These are phyloP conservation scores for Anisodus acutangulus DNA, from an alignment of 257 asterid species.

Conservation along the genomic window DNA sequence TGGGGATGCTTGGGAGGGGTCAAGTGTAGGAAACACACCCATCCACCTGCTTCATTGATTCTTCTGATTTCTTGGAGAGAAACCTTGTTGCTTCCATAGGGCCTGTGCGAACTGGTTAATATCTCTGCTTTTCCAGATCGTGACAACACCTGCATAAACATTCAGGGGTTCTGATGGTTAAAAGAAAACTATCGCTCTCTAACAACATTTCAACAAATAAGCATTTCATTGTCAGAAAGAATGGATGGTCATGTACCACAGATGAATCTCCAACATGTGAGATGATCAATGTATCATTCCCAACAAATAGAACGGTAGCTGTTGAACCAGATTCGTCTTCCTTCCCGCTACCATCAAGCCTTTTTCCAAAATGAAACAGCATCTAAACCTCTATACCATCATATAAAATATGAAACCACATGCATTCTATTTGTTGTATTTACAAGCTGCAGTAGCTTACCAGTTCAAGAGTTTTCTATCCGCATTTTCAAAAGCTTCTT, in stretches of 20 bases:
- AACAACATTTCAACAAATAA: not conserved
- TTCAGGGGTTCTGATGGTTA: not conserved
- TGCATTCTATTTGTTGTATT: not conserved
- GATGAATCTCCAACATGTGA: constrained; percentile 94
- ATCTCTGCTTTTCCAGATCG: constrained; percentile 72
- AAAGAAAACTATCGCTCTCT: not conserved
- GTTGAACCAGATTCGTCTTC: constrained; percentile 92
- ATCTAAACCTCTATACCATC: constrained; percentile 61
- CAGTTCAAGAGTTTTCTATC: constrained; percentile 74
- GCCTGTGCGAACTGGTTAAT: constrained; percentile 84
- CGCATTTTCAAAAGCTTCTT: constrained; percentile 73
- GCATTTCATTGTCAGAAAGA: not conserved
- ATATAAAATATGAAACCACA: constrained; percentile 47
- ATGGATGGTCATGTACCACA: constrained; percentile 52
- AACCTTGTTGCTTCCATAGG: constrained; percentile 73
- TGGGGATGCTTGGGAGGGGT: not conserved
- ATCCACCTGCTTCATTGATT: constrained; percentile 89
- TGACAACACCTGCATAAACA: constrained; percentile 63
- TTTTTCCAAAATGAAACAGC: constrained; percentile 70
- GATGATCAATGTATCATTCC: constrained; percentile 58
- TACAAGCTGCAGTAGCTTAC: constrained; percentile 42
- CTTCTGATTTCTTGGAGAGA: constrained; percentile 82
- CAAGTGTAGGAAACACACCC: constrained; percentile 64
- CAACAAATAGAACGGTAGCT: constrained; percentile 74
- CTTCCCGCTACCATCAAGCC: constrained; percentile 77